These are phyloP conservation scores for Neobulgaria alba DNA, from an alignment of 2,329 filamentous ascomycete species.

Conservation along the genomic window DNA sequence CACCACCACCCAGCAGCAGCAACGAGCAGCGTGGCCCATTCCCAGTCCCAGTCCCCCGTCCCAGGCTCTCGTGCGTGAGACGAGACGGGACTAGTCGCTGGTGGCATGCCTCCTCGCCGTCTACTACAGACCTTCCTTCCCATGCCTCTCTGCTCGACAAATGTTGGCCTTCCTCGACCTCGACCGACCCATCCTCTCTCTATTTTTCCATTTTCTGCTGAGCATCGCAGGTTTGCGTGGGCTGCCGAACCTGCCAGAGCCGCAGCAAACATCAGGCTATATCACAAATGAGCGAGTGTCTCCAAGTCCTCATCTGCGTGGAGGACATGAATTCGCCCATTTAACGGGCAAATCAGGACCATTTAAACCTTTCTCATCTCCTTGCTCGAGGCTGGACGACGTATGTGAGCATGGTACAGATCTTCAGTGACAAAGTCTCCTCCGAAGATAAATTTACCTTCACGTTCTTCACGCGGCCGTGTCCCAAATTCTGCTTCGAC, in stretches of 20 bases:
- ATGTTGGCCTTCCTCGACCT: too few species aligned
- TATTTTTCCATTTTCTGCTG: too few species aligned
- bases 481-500: slow-evolving; percentile 30
- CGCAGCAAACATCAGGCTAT: slow-evolving; percentile 4
- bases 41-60: too few species aligned
- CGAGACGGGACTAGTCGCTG: too few species aligned
- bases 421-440: slow-evolving; percentile 16
- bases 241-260: slow-evolving; percentile 9
- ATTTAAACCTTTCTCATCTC: background rate
- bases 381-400: slow-evolving; percentile 2
- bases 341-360: slow-evolving; percentile 9
- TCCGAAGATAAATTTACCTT: slow-evolving; percentile 30
- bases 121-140: too few species aligned
- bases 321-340: slow-evolving; percentile 28
- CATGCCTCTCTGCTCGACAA: too few species aligned
- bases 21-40: too few species aligned
- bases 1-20: too few species aligned
- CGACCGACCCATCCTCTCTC: too few species aligned
- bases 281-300: slow-evolving; percentile 25
- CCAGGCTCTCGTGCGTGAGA: too few species aligned
- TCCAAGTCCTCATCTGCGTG: slow-evolving; percentile 25
- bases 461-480: slow-evolving; percentile 26
- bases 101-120: too few species aligned
- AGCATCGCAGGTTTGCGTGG: too few species aligned
- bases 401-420: slow-evolving; percentile 27